phyloP scores from a whole-genome alignment of 192 early-diverging fungal genomes.

The Rhizoclosmatium globosum region DNA sequence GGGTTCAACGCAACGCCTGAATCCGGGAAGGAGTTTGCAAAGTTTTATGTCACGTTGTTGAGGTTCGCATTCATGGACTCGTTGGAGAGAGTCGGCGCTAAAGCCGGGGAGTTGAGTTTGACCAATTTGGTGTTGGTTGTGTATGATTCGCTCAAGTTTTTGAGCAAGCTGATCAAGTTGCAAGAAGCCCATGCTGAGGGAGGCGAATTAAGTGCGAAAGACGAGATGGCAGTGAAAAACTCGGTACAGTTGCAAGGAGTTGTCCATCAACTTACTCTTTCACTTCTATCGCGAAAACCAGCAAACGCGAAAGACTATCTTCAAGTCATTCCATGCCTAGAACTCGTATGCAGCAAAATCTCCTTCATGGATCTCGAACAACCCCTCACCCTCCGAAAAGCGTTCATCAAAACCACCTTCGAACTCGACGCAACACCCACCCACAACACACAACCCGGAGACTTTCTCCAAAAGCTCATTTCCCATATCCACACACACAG shows the following conservation, averaged over 20 bases:
- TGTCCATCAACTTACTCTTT: background rate
- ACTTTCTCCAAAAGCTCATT: background rate
- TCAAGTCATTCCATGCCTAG: background rate
- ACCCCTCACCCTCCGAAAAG: background rate
- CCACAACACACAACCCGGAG: background rate
- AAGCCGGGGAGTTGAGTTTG: background rate
- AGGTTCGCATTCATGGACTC: background rate
- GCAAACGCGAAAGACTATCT: background rate
- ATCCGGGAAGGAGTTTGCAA: background rate
- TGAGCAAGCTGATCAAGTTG: background rate
- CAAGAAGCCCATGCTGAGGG: background rate
- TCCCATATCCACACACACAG: background rate
- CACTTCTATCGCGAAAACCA: background rate
- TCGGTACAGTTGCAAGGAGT: background rate
- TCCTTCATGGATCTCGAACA: background rate
- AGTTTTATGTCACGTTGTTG: constrained; percentile 5
- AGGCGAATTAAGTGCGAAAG: background rate
- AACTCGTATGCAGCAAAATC: background rate
- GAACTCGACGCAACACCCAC: background rate
- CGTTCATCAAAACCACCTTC: background rate
- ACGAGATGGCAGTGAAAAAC: background rate
- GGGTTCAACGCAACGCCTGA: background rate
- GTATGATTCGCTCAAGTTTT: constrained; percentile 5
- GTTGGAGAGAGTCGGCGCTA: background rate
- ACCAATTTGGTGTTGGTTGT: background rate